Percentiles rank a stretch among this genome's conserved stretches.
Conservation (phyloP, 805 yeast species). For the Candida xiaguanensis region DNA sequence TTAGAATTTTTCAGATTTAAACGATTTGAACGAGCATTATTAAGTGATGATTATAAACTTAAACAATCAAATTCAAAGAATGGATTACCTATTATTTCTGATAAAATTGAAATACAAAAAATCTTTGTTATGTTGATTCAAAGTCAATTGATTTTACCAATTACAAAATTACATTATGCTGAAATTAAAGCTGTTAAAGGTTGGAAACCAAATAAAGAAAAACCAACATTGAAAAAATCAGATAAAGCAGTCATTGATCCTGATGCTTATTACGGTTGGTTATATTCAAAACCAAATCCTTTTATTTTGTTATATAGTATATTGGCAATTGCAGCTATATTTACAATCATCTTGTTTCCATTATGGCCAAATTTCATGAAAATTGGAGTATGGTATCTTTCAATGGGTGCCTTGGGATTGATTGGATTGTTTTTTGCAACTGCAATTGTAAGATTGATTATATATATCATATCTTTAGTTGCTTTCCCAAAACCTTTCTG, state of each 20-base stretch:
- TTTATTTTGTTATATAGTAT: constrained; percentile 59
- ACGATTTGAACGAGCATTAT: constrained; percentile 74
- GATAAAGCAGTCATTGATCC: constrained; percentile 58
- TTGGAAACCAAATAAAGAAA: constrained; percentile 57
- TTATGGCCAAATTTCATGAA: constrained; percentile 93
- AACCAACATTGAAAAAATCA: constrained; percentile 56
- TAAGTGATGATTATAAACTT: constrained; percentile 64
- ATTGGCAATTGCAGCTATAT: constrained; percentile 60
- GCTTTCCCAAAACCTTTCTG: constrained; percentile 75
- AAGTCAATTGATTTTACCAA: constrained; percentile 72
- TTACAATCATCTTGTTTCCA: constrained; percentile 75
- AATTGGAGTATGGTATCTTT: constrained; percentile 84
- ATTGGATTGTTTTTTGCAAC: constrained; percentile 70
- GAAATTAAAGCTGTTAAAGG: constrained; percentile 58
- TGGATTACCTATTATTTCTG: constrained; percentile 40
- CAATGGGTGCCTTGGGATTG: constrained; percentile 71
- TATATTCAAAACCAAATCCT: constrained; percentile 69
- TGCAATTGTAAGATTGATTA: constrained; percentile 74
- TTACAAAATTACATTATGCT: constrained; percentile 64
- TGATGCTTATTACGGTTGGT: constrained; percentile 81
- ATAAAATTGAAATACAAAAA: constrained; percentile 55
- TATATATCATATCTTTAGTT: constrained; percentile 59
- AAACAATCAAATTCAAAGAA: constrained; percentile 46
- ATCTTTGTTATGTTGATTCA: constrained; percentile 67
- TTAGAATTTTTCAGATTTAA: constrained; percentile 85